Evolutionary conservation across 345 rosid genomes (phyloP).

Genomic region (Erucastrum elatum): DNA sequence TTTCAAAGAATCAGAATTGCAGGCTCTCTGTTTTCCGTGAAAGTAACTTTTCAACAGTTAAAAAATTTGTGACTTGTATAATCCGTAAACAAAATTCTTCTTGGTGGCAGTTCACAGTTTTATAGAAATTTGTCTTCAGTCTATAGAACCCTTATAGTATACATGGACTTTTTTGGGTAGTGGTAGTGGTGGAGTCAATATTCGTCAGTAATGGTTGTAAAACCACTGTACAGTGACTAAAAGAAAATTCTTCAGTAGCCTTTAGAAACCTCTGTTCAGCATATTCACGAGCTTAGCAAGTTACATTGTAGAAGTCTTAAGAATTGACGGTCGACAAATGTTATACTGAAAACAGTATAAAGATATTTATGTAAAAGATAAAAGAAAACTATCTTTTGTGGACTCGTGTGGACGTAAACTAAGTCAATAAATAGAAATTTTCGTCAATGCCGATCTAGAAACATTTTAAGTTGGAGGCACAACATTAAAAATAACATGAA

Average conservation of each 20-base stretch:
- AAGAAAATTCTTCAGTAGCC: too few species aligned
- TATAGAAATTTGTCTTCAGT: background rate
- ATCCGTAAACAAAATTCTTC: background rate
- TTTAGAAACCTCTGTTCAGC: too few species aligned
- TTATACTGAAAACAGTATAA: too few species aligned
- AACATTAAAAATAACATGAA: background rate
- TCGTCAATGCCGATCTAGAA: too few species aligned
- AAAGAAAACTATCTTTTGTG: too few species aligned
- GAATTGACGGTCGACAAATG: background rate
- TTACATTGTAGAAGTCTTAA: too few species aligned
- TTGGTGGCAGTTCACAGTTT: background rate
- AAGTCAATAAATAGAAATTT: too few species aligned
- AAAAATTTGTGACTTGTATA: background rate
- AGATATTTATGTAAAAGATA: too few species aligned
- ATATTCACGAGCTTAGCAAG: too few species aligned
- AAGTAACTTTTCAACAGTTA: constrained; percentile 2
- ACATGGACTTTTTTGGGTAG: background rate
- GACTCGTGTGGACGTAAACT: too few species aligned
- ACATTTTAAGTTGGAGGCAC: background rate
- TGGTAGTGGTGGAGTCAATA: too few species aligned
- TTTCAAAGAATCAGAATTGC: constrained; percentile 6
- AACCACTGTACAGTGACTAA: background rate
- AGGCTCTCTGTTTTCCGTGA: background rate
- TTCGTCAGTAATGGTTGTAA: background rate
- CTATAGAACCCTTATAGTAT: background rate